phyloP scores from a whole-genome alignment of 2,329 filamentous ascomycete species.

The Nigrospora osmanthi region DNA sequence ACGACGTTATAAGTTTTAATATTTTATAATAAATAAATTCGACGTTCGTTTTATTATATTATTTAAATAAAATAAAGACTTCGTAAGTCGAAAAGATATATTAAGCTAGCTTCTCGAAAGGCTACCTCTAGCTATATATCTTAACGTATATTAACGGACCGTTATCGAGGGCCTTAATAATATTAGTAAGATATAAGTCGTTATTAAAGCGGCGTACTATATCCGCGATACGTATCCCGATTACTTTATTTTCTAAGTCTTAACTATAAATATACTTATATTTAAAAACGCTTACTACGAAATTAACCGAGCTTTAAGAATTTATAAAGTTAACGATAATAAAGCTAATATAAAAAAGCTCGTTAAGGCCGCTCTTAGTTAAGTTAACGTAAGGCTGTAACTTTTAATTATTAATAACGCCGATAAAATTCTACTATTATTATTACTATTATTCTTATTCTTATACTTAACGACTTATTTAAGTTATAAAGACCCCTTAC shows the following conservation, averaged over 20 bases:
- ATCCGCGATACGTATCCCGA: not conserved
- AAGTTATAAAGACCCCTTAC: no score
- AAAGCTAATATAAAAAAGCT: conserved; percentile 6
- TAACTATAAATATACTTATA: not conserved
- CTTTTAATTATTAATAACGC: no score
- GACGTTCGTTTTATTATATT: not conserved
- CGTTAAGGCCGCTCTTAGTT: conserved; percentile 8
- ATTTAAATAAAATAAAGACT: not conserved
- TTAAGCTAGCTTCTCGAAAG: not conserved
- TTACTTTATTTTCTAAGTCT: not conserved
- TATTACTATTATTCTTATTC: no score
- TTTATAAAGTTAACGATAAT: not conserved
- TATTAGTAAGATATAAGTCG: not conserved
- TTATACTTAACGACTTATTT: no score
- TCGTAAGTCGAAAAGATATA: not conserved
- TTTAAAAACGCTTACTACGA: not conserved
- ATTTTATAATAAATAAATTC: no score
- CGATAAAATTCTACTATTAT: no score
- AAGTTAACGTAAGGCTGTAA: not conserved
- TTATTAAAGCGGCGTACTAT: not conserved
- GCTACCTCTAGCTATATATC: not conserved
- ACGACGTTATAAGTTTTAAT: no score
- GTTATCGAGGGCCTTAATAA: not conserved
- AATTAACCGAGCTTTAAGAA: not conserved
- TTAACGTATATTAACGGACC: not conserved